Conservation (phyloP, 73 alveolate species). For the Effrenium voratum region DNA sequence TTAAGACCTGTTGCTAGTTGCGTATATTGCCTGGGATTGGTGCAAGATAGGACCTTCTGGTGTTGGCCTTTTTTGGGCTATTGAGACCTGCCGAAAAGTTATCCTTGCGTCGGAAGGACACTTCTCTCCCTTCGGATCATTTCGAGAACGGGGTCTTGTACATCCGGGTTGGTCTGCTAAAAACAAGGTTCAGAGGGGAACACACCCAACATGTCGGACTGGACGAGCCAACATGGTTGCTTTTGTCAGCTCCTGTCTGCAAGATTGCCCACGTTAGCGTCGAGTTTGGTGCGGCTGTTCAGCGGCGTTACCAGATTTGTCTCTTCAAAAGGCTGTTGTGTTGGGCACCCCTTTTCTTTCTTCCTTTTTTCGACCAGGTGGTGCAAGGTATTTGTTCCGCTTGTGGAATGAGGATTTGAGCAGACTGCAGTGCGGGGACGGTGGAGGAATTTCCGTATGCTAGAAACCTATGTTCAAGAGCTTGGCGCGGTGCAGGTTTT, state of each 20-base stretch:
- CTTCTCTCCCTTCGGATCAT: background rate
- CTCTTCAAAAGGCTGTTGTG: background rate
- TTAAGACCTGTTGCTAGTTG: too few species aligned
- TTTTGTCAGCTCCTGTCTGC: background rate
- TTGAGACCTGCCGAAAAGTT: background rate
- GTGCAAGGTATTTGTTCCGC: background rate
- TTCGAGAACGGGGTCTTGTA: background rate
- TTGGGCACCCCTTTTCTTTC: background rate
- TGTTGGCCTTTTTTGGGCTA: background rate
- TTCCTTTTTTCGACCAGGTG: background rate
- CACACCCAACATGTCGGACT: background rate
- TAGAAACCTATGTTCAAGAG: background rate
- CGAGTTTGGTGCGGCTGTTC: background rate
- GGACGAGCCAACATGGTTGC: background rate
- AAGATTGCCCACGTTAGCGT: background rate
- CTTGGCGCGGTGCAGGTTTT: background rate
- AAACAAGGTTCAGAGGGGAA: background rate
- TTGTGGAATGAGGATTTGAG: background rate
- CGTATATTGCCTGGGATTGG: background rate
- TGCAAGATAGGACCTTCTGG: background rate
- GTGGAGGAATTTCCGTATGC: background rate
- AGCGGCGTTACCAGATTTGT: background rate
- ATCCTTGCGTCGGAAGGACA: background rate
- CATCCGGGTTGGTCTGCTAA: background rate
- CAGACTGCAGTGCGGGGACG: constrained; percentile 23